These are phyloP conservation scores for Adansonia grandidieri DNA, from an alignment of 441 rosid species.

Conservation along the genomic window DNA sequence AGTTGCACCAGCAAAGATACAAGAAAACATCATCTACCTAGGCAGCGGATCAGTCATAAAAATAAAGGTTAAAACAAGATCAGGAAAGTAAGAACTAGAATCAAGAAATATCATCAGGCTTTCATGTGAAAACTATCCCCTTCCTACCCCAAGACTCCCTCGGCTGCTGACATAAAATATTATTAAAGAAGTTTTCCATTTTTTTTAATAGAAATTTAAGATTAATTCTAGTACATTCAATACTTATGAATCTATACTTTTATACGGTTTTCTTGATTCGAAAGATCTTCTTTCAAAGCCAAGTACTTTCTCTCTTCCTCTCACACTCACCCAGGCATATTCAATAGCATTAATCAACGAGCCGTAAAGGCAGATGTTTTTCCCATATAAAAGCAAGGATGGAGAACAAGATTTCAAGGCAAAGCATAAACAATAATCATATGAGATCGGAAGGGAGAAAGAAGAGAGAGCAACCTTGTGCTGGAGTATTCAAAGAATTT, in stretches of 20 bases:
- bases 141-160: background rate
- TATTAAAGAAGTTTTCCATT: background rate
- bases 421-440: background rate
- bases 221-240: constrained; percentile 1
- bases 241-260: constrained; percentile 9
- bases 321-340: background rate
- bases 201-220: background rate
- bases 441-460: background rate
- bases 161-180: background rate
- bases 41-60: too few species aligned
- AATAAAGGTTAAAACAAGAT: background rate
- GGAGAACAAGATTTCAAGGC: background rate
- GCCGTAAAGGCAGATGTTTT: background rate
- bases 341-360: background rate
- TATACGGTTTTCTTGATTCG: background rate
- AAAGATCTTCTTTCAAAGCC: background rate
- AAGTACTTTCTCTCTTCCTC: background rate
- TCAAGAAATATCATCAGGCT: background rate
- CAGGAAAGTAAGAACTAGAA: background rate
- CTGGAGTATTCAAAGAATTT: constrained; percentile 50
- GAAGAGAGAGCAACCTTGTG: constrained; percentile 37
- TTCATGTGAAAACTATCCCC: background rate
- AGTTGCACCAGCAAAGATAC: too few species aligned
- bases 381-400: background rate
- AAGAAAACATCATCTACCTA: too few species aligned